Percentiles rank a stretch among this genome's conserved stretches.
Evolutionary conservation across 2,329 filamentous ascomycete genomes (phyloP).

Genomic region (Alternaria sp.): DNA sequence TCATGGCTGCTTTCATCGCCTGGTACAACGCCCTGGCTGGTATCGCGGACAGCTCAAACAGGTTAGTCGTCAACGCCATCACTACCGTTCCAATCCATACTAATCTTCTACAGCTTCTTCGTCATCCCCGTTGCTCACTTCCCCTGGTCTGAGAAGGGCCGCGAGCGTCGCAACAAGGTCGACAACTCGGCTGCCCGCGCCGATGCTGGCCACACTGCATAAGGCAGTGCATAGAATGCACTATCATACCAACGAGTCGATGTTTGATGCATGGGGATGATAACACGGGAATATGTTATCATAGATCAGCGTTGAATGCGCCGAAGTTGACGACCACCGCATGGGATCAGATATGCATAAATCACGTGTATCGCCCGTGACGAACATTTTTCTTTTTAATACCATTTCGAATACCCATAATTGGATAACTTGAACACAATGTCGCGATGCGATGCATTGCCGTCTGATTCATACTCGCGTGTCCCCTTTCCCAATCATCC

Average conservation of each 20-base stretch:
- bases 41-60: conserved; percentile 62
- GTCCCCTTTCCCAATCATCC: not conserved
- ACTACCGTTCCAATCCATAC: not conserved
- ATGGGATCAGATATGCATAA: not conserved
- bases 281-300: not conserved
- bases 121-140: conserved; percentile 91
- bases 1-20: conserved; percentile 60
- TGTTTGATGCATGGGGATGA: not conserved
- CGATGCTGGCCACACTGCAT: conserved; percentile 10
- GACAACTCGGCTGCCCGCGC: conserved; percentile 48
- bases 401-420: conserved; percentile 8
- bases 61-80: conserved; percentile 34
- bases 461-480: no score
- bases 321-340: not conserved
- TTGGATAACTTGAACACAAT: not conserved
- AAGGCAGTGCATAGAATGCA: not conserved
- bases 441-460: not conserved
- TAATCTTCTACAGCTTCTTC: conserved; percentile 73
- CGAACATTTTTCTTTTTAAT: conserved; percentile 9
- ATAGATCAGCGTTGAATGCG: not conserved
- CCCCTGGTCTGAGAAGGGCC: conserved; percentile 74
- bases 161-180: conserved; percentile 46
- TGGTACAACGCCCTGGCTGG: conserved; percentile 64
- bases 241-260: not conserved
- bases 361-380: not conserved